phyloP scores from a whole-genome alignment of 306 rosid species.

The Cicer chorassanicum region DNA sequence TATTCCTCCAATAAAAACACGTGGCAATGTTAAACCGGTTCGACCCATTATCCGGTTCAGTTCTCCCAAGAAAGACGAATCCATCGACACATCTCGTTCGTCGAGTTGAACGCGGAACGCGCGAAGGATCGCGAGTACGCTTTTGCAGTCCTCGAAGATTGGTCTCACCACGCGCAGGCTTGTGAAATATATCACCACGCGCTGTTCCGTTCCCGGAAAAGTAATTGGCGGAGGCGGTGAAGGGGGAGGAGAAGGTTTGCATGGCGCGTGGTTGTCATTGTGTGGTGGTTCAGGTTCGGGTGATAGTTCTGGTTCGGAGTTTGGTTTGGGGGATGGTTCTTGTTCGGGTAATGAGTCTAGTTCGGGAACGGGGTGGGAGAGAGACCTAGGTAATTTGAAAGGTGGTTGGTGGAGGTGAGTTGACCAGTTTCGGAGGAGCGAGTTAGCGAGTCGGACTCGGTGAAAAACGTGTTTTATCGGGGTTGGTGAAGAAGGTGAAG shows the following conservation, averaged over 20 bases:
- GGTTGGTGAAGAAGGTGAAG: background rate
- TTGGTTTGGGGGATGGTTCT: background rate
- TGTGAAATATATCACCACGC: constrained; percentile 86
- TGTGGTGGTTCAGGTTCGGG: background rate
- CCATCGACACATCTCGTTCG: constrained; percentile 93
- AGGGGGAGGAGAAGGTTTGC: background rate
- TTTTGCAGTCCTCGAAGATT: constrained; percentile 76
- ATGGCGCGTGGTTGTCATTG: constrained; percentile 2
- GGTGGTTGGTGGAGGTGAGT: constrained; percentile 31
- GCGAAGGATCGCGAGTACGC: constrained; percentile 72
- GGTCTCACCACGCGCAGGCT: constrained; percentile 82
- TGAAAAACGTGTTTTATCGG: constrained; percentile 60
- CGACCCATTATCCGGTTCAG: constrained; percentile 63
- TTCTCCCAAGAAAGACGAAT: constrained; percentile 63
- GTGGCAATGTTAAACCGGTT: constrained; percentile 53
- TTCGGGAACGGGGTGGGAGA: constrained; percentile 30
- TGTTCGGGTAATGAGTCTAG: background rate
- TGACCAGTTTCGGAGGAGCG: constrained; percentile 60
- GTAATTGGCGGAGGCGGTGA: constrained; percentile 37
- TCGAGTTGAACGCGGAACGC: constrained; percentile 81
- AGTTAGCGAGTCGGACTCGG: constrained; percentile 78
- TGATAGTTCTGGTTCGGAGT: constrained; percentile 16
- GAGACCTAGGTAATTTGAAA: constrained; percentile 13
- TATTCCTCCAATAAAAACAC: constrained; percentile 77
- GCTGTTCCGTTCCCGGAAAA: constrained; percentile 64